Conservation (phyloP, 2,329 filamentous ascomycete genomes). For the Pleurostoma richardsiae region DNA sequence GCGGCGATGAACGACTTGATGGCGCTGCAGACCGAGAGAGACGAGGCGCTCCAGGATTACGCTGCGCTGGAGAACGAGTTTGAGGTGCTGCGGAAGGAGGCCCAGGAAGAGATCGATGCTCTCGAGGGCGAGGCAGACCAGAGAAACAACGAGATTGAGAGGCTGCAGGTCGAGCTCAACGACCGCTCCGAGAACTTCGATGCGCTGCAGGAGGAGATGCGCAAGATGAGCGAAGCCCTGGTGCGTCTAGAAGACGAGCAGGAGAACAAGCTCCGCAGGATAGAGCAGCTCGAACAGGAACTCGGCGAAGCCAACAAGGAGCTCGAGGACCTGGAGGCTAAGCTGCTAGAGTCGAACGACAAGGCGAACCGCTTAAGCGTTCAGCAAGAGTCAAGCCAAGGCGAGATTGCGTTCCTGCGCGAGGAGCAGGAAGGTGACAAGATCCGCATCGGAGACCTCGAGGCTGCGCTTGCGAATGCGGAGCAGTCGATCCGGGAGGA, state of each 20-base stretch:
- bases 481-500: constrained; percentile 80
- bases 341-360: constrained; percentile 76
- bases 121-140: constrained; percentile 70
- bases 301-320: constrained; percentile 80
- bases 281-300: constrained; percentile 78
- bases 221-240: constrained; percentile 80
- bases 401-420: constrained; percentile 88
- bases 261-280: constrained; percentile 69
- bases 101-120: constrained; percentile 60
- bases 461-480: constrained; percentile 74
- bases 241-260: constrained; percentile 87
- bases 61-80: constrained; percentile 53
- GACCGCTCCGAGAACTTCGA: constrained; percentile 82
- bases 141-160: constrained; percentile 65
- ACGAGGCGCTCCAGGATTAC: constrained; percentile 71
- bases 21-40: constrained; percentile 74
- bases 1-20: constrained; percentile 75
- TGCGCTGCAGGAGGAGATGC: constrained; percentile 90
- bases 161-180: constrained; percentile 65
- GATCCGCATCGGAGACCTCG: constrained; percentile 92
- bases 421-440: constrained; percentile 98
- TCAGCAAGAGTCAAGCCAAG: constrained; percentile 87
- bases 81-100: constrained; percentile 55
- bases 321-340: constrained; percentile 78
- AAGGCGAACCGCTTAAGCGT: constrained; percentile 86